Percentiles rank a stretch among this genome's conserved stretches.
These are phyloP conservation scores for Antarctomyces pellizariae DNA, from an alignment of 495 filamentous ascomycete species.

Conservation along the genomic window DNA sequence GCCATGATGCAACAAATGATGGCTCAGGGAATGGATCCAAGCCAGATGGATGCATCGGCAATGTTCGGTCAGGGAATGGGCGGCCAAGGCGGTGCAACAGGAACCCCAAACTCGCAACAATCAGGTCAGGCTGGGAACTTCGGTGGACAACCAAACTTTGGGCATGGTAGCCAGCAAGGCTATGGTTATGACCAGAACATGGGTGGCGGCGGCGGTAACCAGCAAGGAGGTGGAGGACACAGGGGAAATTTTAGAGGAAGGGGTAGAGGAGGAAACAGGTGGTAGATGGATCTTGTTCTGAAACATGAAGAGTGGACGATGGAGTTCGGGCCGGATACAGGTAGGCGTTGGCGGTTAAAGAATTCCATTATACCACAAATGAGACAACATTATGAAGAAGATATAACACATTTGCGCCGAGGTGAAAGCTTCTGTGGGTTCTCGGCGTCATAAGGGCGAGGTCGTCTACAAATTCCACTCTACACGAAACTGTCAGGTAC, in stretches of 20 bases:
- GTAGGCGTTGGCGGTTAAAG: not conserved
- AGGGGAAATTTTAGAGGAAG: conserved; percentile 19
- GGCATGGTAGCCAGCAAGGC: conserved; percentile 25
- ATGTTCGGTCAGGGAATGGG: conserved; percentile 28
- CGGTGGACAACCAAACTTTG: conserved; percentile 21
- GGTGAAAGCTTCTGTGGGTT: not conserved
- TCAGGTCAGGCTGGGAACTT: conserved; percentile 22
- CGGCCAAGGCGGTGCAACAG: conserved; percentile 16
- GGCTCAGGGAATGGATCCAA: conserved; percentile 57
- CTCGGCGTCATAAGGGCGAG: no score
- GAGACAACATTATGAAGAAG: no score
- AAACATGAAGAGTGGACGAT: not conserved
- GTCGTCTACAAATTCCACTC: no score
- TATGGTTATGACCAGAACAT: conserved; percentile 31
- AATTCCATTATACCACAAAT: no score
- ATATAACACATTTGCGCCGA: not conserved
- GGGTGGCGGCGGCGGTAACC: conserved; percentile 18
- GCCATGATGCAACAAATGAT: conserved; percentile 67
- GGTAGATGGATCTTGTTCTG: conserved; percentile 11
- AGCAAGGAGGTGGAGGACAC: conserved; percentile 14
- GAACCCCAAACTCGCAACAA: conserved; percentile 12
- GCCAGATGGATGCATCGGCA: conserved; percentile 42
- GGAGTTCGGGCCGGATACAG: not conserved
- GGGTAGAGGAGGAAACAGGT: conserved; percentile 19
- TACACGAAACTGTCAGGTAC: no score